Percentiles rank a stretch among this genome's conserved stretches.
Conservation (phyloP, 176 grass and related monocot genomes). For the Carex myosuroides region DNA sequence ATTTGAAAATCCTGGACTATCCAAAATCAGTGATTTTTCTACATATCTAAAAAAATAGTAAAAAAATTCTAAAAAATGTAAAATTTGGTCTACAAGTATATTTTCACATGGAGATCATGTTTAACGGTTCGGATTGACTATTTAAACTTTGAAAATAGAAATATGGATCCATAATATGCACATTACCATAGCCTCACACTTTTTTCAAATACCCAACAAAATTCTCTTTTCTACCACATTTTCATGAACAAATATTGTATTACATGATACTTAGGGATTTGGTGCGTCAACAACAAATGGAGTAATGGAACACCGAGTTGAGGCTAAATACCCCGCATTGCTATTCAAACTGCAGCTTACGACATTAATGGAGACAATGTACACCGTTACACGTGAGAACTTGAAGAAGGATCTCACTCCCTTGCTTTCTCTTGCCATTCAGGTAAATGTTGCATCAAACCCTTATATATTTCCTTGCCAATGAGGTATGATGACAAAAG, state of each 20-base stretch:
- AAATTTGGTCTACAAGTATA: no score
- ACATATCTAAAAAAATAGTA: no score
- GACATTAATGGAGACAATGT: conserved; percentile 87
- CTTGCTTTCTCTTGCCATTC: conserved; percentile 61
- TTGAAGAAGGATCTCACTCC: conserved; percentile 73
- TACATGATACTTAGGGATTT: neutral
- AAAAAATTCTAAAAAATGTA: no score
- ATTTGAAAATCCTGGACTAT: no score
- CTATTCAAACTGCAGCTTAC: conserved; percentile 97
- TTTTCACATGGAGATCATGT: no score
- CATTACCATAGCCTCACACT: neutral
- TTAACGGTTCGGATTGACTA: no score
- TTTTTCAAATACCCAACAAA: neutral
- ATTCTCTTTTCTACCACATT: neutral
- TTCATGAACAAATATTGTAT: conserved; percentile 14
- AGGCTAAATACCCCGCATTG: conserved; percentile 95
- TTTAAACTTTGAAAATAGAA: no score
- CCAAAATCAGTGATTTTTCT: no score
- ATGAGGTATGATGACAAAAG: neutral
- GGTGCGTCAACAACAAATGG: no score
- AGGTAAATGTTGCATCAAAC: conserved; percentile 34
- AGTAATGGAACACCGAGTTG: conserved; percentile 30
- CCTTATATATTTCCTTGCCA: neutral
- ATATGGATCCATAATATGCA: no score
- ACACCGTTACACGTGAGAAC: conserved; percentile 72